A percentile compares a stretch with the other conserved stretches of the same genome.
Evolutionary conservation across 2,329 filamentous ascomycete genomes (phyloP).

Genomic region (Penicillium thymicola): DNA sequence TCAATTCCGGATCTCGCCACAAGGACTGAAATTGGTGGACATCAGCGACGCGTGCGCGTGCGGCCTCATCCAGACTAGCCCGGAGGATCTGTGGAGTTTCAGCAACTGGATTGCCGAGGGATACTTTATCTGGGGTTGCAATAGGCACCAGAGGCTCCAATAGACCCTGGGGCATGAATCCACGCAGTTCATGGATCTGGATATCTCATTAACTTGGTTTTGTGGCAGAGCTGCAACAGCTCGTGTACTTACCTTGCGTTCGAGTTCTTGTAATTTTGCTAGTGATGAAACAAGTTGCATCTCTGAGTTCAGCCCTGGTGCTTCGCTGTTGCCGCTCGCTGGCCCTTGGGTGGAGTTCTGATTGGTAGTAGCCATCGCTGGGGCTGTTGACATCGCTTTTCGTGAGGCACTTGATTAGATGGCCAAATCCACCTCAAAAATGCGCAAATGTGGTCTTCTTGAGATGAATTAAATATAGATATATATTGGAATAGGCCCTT

Average conservation of each 20-base stretch:
- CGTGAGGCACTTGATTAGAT: background rate
- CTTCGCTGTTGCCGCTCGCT: background rate
- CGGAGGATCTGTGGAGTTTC: conserved; percentile 37
- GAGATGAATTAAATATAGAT: background rate
- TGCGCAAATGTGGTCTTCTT: background rate
- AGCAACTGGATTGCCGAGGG: conserved; percentile 20
- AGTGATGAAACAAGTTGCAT: conserved; percentile 40
- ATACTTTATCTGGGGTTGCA: conserved; percentile 29
- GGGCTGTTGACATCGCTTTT: background rate
- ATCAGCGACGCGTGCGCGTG: conserved; percentile 35
- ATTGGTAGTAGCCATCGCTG: background rate
- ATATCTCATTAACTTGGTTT: conserved; percentile 7
- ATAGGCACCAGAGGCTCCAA: conserved; percentile 41
- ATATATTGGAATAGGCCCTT: background rate
- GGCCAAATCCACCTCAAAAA: background rate
- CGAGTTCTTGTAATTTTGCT: conserved; percentile 40
- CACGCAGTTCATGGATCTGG: conserved; percentile 44
- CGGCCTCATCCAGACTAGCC: conserved; percentile 34
- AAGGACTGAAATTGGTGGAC: conserved; percentile 38
- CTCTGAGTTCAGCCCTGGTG: conserved; percentile 29
- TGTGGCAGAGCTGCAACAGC: background rate
- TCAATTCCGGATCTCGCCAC: conserved; percentile 43
- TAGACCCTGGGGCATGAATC: conserved; percentile 40
- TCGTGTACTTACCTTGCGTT: conserved; percentile 27
- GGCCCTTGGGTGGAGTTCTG: conserved; percentile 1